Percentiles rank a stretch among this genome's conserved stretches.
phyloP scores from a whole-genome alignment of 192 early-diverging fungal species.

The Linnemannia elongata region DNA sequence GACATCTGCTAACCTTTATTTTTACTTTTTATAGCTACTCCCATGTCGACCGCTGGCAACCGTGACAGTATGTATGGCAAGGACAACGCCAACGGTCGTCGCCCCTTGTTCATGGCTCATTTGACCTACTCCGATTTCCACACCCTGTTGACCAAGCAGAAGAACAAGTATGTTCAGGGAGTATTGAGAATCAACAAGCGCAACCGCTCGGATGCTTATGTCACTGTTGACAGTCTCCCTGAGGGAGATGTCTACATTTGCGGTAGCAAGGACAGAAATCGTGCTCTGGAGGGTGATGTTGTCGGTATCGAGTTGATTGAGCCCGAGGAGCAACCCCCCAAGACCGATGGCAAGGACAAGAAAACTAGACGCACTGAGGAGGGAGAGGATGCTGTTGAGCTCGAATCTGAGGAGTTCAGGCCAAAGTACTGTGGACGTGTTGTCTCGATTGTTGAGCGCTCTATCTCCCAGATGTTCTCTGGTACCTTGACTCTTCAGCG shows the following conservation, averaged over 20 bases:
- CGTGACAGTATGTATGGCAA: slow-evolving; percentile 62
- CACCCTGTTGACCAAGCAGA: slow-evolving; percentile 59
- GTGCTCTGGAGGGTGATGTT: slow-evolving; percentile 87
- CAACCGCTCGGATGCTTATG: slow-evolving; percentile 90
- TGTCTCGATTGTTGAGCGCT: slow-evolving; percentile 69
- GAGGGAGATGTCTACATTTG: slow-evolving; percentile 85
- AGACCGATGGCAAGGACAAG: slow-evolving; percentile 70
- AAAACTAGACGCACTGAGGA: slow-evolving; percentile 61
- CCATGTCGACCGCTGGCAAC: slow-evolving; percentile 55
- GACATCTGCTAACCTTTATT: neutral
- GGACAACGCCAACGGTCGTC: slow-evolving; percentile 64
- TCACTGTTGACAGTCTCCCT: slow-evolving; percentile 75
- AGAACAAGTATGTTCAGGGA: slow-evolving; percentile 75
- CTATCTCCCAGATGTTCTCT: slow-evolving; percentile 71
- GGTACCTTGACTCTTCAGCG: slow-evolving; percentile 56
- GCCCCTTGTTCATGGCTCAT: slow-evolving; percentile 68
- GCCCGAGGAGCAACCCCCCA: slow-evolving; percentile 72
- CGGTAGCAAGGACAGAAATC: slow-evolving; percentile 82
- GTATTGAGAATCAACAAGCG: slow-evolving; percentile 88
- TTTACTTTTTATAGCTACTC: slow-evolving; percentile 43
- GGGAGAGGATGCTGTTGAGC: slow-evolving; percentile 61
- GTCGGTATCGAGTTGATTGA: slow-evolving; percentile 83
- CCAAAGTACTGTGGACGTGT: slow-evolving; percentile 71
- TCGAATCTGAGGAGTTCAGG: slow-evolving; percentile 66
- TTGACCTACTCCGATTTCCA: slow-evolving; percentile 69